A percentile compares a stretch with the other conserved stretches of the same genome.
phyloP scores from a whole-genome alignment of 148 eudicot genomes.

The Rhododendron williamsianum region DNA sequence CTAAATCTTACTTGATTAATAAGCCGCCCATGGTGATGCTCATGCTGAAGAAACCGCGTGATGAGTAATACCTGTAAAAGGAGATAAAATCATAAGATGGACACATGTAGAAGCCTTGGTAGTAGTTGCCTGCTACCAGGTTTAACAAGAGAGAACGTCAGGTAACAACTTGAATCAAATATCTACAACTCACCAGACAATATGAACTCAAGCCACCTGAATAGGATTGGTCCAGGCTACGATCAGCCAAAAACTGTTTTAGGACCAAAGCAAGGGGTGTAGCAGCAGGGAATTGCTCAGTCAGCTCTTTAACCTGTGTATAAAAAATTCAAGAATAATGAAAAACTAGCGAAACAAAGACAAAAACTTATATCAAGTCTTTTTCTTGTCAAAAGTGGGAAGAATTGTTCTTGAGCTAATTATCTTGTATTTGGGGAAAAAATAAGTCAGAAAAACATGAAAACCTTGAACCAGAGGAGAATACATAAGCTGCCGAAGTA shows the following conservation, averaged over 20 bases:
- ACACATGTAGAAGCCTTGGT: neutral
- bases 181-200: constrained; percentile 61
- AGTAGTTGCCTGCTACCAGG: neutral
- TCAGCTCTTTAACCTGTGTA: constrained; percentile 77
- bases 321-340: constrained; percentile 5
- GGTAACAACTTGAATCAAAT: neutral
- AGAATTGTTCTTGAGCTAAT: neutral
- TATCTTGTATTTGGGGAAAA: no score
- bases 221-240: constrained; percentile 92
- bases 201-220: constrained; percentile 99
- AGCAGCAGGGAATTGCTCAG: constrained; percentile 90
- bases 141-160: neutral
- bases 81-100: neutral
- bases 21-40: constrained; percentile 86
- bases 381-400: neutral
- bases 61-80: constrained; percentile 67
- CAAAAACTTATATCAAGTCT: neutral
- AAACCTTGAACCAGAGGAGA: neutral
- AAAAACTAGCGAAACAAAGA: constrained; percentile 2
- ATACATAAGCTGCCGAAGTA: neutral
- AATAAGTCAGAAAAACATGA: neutral
- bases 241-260: constrained; percentile 93
- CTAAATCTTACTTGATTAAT: constrained; percentile 59
- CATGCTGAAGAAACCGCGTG: constrained; percentile 97
- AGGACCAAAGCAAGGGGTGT: constrained; percentile 90